phyloP scores from a whole-genome alignment of 1,284 basidiomycete species.

The Puccinia triticina region DNA sequence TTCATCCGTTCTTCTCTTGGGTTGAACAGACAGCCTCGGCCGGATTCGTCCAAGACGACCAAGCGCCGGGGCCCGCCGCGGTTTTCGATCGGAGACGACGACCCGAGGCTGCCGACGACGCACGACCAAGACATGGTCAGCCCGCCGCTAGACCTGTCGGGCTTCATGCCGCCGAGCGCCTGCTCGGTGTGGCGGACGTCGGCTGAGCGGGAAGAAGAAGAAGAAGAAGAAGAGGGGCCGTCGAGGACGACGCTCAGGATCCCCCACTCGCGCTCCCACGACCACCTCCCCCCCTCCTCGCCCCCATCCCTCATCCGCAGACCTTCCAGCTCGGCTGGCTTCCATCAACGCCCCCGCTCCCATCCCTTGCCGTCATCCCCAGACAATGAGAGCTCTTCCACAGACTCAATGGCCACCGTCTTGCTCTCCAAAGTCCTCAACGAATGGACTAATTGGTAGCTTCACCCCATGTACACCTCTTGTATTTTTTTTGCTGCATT shows the following conservation, averaged over 20 bases:
- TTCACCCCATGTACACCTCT: too few relatives aligned
- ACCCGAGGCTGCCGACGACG: neutral
- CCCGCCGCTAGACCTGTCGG: slow-evolving; percentile 21
- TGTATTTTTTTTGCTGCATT: neutral
- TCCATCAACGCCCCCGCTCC: neutral
- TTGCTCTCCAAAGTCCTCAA: slow-evolving; percentile 9
- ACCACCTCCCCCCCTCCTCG: neutral
- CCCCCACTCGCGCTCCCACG: neutral
- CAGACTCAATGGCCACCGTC: neutral
- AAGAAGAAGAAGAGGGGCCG: neutral
- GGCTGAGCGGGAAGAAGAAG: neutral
- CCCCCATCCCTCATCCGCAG: neutral
- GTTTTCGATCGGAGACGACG: slow-evolving; percentile 21
- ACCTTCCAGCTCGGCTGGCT: neutral
- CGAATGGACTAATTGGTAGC: slow-evolving; percentile 19
- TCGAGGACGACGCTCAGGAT: neutral
- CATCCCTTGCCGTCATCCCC: neutral
- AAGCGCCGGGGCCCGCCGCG: neutral
- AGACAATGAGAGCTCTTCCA: neutral
- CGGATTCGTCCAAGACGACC: neutral
- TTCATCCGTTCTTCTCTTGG: too few relatives aligned
- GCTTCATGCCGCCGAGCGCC: slow-evolving; percentile 3
- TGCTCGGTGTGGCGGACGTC: neutral
- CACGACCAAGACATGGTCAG: slow-evolving; percentile 6
- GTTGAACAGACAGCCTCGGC: neutral